Evolutionary conservation across 805 yeast genomes (phyloP).

Genomic region (Candida dendrica): DNA sequence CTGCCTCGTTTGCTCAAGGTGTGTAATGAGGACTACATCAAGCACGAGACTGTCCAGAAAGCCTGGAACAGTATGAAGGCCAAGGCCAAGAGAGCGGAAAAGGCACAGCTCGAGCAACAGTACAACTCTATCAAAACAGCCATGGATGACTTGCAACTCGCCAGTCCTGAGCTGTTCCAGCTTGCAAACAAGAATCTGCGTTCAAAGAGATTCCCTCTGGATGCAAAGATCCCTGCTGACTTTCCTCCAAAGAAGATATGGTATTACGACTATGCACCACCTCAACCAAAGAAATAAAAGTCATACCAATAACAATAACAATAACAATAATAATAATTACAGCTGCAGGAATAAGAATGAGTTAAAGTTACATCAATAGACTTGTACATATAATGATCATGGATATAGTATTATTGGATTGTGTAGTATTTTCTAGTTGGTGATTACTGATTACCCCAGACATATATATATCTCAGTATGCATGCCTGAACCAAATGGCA

Average conservation of each 20-base stretch:
- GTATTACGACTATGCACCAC: conserved; percentile 48
- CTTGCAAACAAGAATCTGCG: conserved; percentile 53
- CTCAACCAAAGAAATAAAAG: conserved; percentile 6
- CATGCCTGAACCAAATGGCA: no score
- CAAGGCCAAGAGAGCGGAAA: conserved; percentile 36
- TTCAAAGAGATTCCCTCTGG: conserved; percentile 66
- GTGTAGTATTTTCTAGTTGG: no score
- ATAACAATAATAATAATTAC: no score
- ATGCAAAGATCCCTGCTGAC: conserved; percentile 82
- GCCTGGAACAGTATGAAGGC: conserved; percentile 73
- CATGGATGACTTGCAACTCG: conserved; percentile 54
- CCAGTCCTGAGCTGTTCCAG: conserved; percentile 48
- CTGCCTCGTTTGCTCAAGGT: conserved; percentile 77
- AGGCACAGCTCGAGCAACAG: conserved; percentile 46
- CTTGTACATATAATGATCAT: no score
- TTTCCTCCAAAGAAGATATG: conserved; percentile 79
- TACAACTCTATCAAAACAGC: conserved; percentile 62
- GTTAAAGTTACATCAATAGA: no score
- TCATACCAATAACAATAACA: no score
- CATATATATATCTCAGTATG: no score
- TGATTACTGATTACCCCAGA: no score
- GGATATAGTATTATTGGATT: no score
- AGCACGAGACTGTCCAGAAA: conserved; percentile 72
- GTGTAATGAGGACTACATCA: conserved; percentile 72
- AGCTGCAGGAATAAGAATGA: no score